Evolutionary conservation across 192 early-diverging fungal species (phyloP).

Genomic region (Coemansia sp.): DNA sequence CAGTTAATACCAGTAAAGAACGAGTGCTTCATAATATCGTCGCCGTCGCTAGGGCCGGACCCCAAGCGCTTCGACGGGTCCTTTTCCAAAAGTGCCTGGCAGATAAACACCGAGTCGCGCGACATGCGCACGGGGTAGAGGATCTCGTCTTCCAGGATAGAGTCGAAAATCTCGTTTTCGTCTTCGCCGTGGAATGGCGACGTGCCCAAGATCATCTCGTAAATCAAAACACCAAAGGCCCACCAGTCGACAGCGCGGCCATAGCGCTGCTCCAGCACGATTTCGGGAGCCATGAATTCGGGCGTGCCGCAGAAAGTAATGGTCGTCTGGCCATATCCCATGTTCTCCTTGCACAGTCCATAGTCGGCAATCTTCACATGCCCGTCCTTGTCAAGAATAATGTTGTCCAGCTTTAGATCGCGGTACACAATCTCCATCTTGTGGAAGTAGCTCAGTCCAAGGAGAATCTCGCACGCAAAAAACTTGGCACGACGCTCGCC

Average conservation of each 20-base stretch:
- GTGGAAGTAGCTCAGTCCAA: slow-evolving; percentile 96
- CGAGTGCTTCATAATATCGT: slow-evolving; percentile 89
- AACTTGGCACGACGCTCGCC: slow-evolving; percentile 90
- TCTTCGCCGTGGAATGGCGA: slow-evolving; percentile 93
- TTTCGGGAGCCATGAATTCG: slow-evolving; percentile 99
- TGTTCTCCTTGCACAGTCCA: slow-evolving; percentile 96
- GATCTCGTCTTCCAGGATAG: slow-evolving; percentile 94
- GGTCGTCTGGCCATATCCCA: slow-evolving; percentile 82
- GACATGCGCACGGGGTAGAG: slow-evolving; percentile 92
- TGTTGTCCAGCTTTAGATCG: slow-evolving; percentile 97
- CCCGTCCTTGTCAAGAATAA: slow-evolving; percentile 83
- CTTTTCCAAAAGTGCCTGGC: slow-evolving; percentile 84
- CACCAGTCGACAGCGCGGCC: slow-evolving; percentile 98
- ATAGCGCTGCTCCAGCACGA: slow-evolving; percentile 91
- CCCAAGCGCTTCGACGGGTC: slow-evolving; percentile 86
- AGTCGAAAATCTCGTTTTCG: slow-evolving; percentile 97
- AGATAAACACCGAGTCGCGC: slow-evolving; percentile 84
- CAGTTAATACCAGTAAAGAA: slow-evolving; percentile 95
- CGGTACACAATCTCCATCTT: slow-evolving; percentile 90
- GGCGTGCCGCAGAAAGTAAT: slow-evolving; percentile 98
- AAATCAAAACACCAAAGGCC: slow-evolving; percentile 86
- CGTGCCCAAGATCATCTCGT: slow-evolving; percentile 88
- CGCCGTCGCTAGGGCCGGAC: slow-evolving; percentile 73
- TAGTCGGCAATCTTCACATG: slow-evolving; percentile 99
- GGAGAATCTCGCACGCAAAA: slow-evolving; percentile 91